A percentile compares a stretch with the other conserved stretches of the same genome.
Conservation (phyloP, 495 filamentous ascomycete genomes). For the Geopyxis carbonaria region DNA sequence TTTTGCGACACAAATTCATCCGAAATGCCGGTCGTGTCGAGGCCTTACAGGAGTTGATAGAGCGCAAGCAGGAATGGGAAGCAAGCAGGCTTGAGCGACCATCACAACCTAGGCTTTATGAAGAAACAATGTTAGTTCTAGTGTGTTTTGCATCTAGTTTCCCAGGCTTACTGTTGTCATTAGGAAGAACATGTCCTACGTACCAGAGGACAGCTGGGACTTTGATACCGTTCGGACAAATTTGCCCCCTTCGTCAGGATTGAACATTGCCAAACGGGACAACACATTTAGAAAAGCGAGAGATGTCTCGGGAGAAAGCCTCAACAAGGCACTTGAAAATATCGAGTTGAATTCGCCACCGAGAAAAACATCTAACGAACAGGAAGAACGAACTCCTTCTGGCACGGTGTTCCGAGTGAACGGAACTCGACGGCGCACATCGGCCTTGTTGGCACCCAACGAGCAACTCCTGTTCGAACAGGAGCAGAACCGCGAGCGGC, state of each 20-base stretch:
- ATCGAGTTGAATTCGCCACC: too few relatives aligned
- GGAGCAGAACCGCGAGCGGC: neutral
- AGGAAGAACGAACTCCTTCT: too few relatives aligned
- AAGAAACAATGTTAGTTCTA: constrained; percentile 21
- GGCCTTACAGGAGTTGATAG: constrained; percentile 82
- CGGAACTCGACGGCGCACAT: constrained; percentile 14
- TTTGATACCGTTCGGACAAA: constrained; percentile 24
- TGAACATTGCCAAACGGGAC: too few relatives aligned
- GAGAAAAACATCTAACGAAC: too few relatives aligned
- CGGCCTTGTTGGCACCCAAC: neutral
- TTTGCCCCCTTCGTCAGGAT: too few relatives aligned
- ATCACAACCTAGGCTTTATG: constrained; percentile 18
- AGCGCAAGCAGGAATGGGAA: constrained; percentile 73
- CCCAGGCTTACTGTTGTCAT: neutral
- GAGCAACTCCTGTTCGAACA: neutral
- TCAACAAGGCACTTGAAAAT: too few relatives aligned
- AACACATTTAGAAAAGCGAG: too few relatives aligned
- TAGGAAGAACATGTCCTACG: neutral
- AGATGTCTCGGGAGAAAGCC: too few relatives aligned
- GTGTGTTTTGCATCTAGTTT: neutral
- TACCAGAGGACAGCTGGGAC: constrained; percentile 19
- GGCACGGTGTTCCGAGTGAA: constrained; percentile 6
- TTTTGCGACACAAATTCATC: constrained; percentile 81
- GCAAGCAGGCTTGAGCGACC: constrained; percentile 38
- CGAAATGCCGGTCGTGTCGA: constrained; percentile 76